A percentile compares a stretch with the other conserved stretches of the same genome.
Evolutionary conservation across 2,329 filamentous ascomycete species (phyloP).

Genomic region (Metarhizium rileyi): DNA sequence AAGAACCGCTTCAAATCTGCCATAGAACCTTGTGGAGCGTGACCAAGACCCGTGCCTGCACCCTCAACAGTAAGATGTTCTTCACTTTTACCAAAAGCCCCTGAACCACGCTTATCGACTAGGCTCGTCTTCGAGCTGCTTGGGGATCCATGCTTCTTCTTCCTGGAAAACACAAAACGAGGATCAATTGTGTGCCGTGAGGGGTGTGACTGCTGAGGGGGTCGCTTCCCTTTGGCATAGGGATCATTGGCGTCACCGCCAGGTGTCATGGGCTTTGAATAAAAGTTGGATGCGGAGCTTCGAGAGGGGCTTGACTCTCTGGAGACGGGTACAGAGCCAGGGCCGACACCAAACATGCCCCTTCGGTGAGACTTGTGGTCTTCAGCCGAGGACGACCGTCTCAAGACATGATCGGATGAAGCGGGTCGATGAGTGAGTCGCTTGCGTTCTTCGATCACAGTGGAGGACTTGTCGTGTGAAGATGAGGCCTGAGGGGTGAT

Average conservation of each 20-base stretch:
- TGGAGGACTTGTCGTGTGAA: conserved; percentile 42
- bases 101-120: conserved; percentile 45
- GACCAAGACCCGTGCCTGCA: conserved; percentile 9
- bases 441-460: conserved; percentile 30
- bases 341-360: conserved; percentile 43
- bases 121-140: conserved; percentile 41
- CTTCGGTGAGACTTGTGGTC: conserved; percentile 37
- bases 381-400: conserved; percentile 31
- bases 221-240: conserved; percentile 73
- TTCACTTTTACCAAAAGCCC: conserved; percentile 26
- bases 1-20: conserved; percentile 95
- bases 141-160: conserved; percentile 56
- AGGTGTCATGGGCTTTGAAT: conserved; percentile 68
- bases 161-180: conserved; percentile 73
- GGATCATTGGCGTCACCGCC: conserved; percentile 74
- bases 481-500: conserved; percentile 61
- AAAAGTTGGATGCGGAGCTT: conserved; percentile 50
- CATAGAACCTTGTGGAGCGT: conserved; percentile 65
- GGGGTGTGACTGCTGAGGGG: conserved; percentile 55
- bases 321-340: conserved; percentile 46
- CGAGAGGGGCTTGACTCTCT: conserved; percentile 57
- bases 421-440: conserved; percentile 31
- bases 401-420: conserved; percentile 32
- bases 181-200: conserved; percentile 59
- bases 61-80: conserved; percentile 20